A percentile compares a stretch with the other conserved stretches of the same genome.
phyloP scores from a whole-genome alignment of 2,329 filamentous ascomycete species.

The Monilinia fructigena region DNA sequence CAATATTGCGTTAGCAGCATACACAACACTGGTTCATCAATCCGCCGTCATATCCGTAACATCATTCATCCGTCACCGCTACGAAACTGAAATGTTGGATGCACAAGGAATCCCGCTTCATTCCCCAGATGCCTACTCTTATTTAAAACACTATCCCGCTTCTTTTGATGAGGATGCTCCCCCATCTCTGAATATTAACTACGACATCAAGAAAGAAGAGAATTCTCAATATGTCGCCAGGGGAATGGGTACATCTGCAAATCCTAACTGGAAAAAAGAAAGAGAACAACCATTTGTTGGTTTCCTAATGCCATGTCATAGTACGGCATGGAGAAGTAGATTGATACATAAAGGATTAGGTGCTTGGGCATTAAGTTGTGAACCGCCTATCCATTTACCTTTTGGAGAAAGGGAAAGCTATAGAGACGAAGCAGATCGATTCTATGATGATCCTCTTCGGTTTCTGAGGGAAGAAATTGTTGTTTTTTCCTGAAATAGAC shows the following conservation, averaged over 20 bases:
- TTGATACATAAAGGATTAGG: constrained; percentile 71
- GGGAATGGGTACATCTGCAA: background rate
- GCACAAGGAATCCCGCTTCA: constrained; percentile 40
- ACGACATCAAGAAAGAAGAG: constrained; percentile 15
- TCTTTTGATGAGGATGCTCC: background rate
- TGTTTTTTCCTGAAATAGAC: constrained; percentile 31
- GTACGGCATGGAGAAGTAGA: constrained; percentile 90
- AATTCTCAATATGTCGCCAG: constrained; percentile 9
- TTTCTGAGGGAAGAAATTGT: constrained; percentile 51
- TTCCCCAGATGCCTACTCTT: constrained; percentile 27
- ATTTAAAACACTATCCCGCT: constrained; percentile 16
- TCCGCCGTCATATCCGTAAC: constrained; percentile 75
- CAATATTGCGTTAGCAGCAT: constrained; percentile 71
- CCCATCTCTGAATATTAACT: background rate
- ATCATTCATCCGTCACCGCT: constrained; percentile 70
- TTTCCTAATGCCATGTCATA: constrained; percentile 95
- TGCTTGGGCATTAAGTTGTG: constrained; percentile 85
- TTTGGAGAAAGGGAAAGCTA: constrained; percentile 65
- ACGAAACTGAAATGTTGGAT: constrained; percentile 57
- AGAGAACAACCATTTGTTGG: constrained; percentile 57
- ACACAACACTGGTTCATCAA: constrained; percentile 76
- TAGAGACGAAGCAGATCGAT: constrained; percentile 85
- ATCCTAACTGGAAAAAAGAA: constrained; percentile 23
- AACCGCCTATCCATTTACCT: constrained; percentile 73
- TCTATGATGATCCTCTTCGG: constrained; percentile 65